A percentile compares a stretch with the other conserved stretches of the same genome.
Conservation (phyloP, 2,329 filamentous ascomycete genomes). For the Epichloe gansuensis region DNA sequence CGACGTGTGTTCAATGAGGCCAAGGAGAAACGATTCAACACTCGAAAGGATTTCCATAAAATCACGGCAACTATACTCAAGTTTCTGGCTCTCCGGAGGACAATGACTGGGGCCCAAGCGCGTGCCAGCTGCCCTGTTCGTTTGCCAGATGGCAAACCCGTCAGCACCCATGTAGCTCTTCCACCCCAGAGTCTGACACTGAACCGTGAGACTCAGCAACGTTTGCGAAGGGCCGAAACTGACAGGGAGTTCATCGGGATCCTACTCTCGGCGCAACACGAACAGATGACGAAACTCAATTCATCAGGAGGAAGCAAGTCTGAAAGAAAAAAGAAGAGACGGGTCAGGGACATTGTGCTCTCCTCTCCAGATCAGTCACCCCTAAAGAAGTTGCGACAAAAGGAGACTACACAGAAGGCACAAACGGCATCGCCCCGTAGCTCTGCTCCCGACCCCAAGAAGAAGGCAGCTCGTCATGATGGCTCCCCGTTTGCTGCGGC, state of each 20-base stretch:
- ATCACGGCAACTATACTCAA: conserved; percentile 8
- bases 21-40: conserved; percentile 1
- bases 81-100: conserved; percentile 7
- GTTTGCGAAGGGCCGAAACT: conserved; percentile 1
- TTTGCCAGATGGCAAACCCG: conserved; percentile 12
- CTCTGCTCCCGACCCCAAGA: neutral
- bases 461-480: neutral
- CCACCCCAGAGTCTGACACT: conserved; percentile 6
- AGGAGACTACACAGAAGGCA: neutral
- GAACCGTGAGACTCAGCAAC: conserved; percentile 1
- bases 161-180: conserved; percentile 6
- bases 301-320: neutral
- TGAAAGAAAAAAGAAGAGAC: neutral
- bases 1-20: conserved; percentile 12
- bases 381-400: neutral
- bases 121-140: conserved; percentile 8
- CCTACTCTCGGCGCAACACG: neutral
- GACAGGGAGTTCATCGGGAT: conserved; percentile 1
- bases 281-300: neutral
- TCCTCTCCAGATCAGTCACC: neutral
- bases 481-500: neutral
- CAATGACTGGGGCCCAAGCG: conserved; percentile 7
- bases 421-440: neutral
- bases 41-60: conserved; percentile 8
- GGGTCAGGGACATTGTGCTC: neutral